Percentiles rank a stretch among this genome's conserved stretches.
Conservation (phyloP, 768 basidiomycete species). For the Leccinum obscurum region DNA sequence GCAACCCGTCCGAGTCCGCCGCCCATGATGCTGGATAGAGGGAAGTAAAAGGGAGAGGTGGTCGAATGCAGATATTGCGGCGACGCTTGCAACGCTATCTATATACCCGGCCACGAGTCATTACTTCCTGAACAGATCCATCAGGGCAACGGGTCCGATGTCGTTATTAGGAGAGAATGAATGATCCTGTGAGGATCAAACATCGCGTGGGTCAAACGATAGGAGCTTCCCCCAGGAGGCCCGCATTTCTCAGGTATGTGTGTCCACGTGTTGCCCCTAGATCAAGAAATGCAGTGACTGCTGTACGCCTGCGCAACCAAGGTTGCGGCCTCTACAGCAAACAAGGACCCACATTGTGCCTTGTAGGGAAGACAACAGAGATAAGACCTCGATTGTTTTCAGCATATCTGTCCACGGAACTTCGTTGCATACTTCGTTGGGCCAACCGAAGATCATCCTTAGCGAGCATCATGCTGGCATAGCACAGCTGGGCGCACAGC, state of each 20-base stretch:
- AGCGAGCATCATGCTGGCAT: neutral
- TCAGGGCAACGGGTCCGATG: constrained; percentile 9
- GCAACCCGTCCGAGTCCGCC: constrained; percentile 12
- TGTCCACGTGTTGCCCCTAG: constrained; percentile 3
- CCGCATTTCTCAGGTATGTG: constrained; percentile 2
- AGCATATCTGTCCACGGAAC: constrained; percentile 5
- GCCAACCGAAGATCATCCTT: neutral
- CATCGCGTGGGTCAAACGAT: constrained; percentile 4
- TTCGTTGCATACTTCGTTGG: neutral
- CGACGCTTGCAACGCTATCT: constrained; percentile 4
- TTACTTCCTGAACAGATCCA: constrained; percentile 21
- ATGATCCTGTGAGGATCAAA: constrained; percentile 15
- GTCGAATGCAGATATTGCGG: neutral
- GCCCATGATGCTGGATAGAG: constrained; percentile 11
- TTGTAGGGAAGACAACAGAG: constrained; percentile 6
- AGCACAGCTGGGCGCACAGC: constrained; percentile 15
- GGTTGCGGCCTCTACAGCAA: constrained; percentile 16
- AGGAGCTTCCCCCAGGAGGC: neutral
- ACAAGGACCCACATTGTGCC: constrained; percentile 19
- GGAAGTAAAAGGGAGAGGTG: neutral
- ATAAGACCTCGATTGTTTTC: constrained; percentile 3
- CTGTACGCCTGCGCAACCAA: constrained; percentile 11
- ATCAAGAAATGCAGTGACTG: neutral
- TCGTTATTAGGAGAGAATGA: neutral
- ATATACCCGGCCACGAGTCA: constrained; percentile 18